Percentiles rank a stretch among this genome's conserved stretches.
These are phyloP conservation scores for Aspergillus cristatus DNA, from an alignment of 495 filamentous ascomycete species.

Conservation along the genomic window DNA sequence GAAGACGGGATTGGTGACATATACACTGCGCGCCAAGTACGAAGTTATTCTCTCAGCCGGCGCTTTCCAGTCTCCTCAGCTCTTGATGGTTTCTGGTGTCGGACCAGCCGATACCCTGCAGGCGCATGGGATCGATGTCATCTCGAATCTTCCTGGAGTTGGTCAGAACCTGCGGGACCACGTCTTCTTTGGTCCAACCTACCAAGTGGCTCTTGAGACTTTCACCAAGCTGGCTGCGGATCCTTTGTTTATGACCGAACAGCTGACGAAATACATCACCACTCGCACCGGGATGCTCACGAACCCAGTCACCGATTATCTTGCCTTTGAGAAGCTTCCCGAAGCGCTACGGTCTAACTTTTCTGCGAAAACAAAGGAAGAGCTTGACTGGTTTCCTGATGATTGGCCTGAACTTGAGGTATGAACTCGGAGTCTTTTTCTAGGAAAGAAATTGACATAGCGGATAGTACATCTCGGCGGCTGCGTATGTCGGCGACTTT, in stretches of 20 bases:
- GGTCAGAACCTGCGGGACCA: slow-evolving; percentile 46
- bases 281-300: slow-evolving; percentile 28
- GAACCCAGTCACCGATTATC: slow-evolving; percentile 33
- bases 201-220: slow-evolving; percentile 31
- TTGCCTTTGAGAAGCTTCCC: slow-evolving; percentile 44
- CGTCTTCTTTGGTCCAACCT: slow-evolving; percentile 24
- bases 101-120: slow-evolving; percentile 26
- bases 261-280: slow-evolving; percentile 5
- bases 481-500: slow-evolving; percentile 33
- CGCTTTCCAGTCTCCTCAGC: slow-evolving; percentile 38
- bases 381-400: slow-evolving; percentile 31
- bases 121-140: slow-evolving; percentile 24
- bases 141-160: slow-evolving; percentile 38
- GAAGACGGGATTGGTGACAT: slow-evolving; percentile 8
- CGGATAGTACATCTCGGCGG: slow-evolving; percentile 23
- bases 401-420: slow-evolving; percentile 56
- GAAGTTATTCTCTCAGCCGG: slow-evolving; percentile 51
- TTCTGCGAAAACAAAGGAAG: slow-evolving; percentile 10
- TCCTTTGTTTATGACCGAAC: slow-evolving; percentile 3
- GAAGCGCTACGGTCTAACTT: slow-evolving; percentile 7
- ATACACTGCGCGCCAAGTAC: slow-evolving; percentile 28
- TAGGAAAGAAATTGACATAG: slow-evolving; percentile 13
- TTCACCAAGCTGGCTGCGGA: slow-evolving; percentile 16
- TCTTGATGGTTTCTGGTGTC: slow-evolving; percentile 43
- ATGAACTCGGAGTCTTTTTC: neutral